Conservation (phyloP, 2,329 filamentous ascomycete genomes). For the Pochonia chlamydosporia region DNA sequence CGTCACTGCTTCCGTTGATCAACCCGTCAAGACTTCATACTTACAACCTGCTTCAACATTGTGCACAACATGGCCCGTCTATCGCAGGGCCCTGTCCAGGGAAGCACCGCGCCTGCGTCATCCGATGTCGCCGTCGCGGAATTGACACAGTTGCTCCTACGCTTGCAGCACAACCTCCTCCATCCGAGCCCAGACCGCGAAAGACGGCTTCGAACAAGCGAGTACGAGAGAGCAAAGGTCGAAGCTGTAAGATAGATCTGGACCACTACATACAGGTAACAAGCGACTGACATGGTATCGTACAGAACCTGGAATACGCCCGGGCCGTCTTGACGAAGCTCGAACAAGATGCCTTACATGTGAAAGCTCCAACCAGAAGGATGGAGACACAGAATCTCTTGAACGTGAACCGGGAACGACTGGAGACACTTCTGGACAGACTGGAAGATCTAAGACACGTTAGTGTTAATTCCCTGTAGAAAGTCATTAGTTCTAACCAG, state of each 20-base stretch:
- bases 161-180: slow-evolving; percentile 61
- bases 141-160: slow-evolving; percentile 58
- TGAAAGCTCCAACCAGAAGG: slow-evolving; percentile 53
- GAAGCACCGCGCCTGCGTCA: slow-evolving; percentile 14
- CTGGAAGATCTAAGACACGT: slow-evolving; percentile 64
- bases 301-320: slow-evolving; percentile 66
- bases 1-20: slow-evolving; percentile 17
- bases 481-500: slow-evolving; percentile 10
- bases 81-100: slow-evolving; percentile 11
- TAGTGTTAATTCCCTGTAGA: not conserved
- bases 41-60: not conserved
- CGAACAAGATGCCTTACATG: slow-evolving; percentile 60
- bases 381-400: slow-evolving; percentile 59
- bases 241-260: slow-evolving; percentile 34
- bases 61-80: slow-evolving; percentile 20
- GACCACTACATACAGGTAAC: not conserved
- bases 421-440: slow-evolving; percentile 61
- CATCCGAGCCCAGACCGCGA: slow-evolving; percentile 55
- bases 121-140: slow-evolving; percentile 34
- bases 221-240: slow-evolving; percentile 53
- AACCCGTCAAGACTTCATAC: not conserved
- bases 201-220: slow-evolving; percentile 50
- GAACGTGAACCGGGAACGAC: slow-evolving; percentile 55
- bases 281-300: not conserved
- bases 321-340: slow-evolving; percentile 62